Evolutionary conservation across 2,329 filamentous ascomycete species (phyloP).

Genomic region (Dothidotthia symphoricarpi): DNA sequence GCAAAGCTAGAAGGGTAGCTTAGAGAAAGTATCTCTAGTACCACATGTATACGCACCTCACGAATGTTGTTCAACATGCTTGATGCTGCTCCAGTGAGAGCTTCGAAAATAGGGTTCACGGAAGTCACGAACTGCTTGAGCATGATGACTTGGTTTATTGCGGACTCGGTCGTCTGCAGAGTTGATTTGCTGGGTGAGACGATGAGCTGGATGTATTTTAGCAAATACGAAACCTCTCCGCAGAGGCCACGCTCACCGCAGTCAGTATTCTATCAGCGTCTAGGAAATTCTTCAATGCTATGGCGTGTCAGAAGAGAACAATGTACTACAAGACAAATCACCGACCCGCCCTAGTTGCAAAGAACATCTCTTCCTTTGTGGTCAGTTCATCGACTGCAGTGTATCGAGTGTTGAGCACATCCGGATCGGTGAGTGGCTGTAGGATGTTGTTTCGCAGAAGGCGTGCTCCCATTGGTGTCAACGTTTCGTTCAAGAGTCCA

Average conservation of each 20-base stretch:
- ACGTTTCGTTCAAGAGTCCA: constrained; percentile 78
- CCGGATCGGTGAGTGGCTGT: constrained; percentile 75
- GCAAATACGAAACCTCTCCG: not conserved
- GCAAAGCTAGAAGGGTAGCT: constrained; percentile 55
- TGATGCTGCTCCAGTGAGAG: constrained; percentile 63
- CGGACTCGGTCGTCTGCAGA: constrained; percentile 70
- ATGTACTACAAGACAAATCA: constrained; percentile 6
- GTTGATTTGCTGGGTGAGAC: constrained; percentile 67
- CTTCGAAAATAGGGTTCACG: constrained; percentile 65
- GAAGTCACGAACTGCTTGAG: constrained; percentile 76
- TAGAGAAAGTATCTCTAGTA: not conserved
- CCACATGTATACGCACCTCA: constrained; percentile 44
- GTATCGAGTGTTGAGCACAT: constrained; percentile 69
- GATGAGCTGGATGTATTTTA: constrained; percentile 61
- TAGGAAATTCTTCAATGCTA: constrained; percentile 67
- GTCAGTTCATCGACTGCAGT: constrained; percentile 82
- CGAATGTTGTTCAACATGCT: constrained; percentile 66
- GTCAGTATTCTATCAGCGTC: constrained; percentile 81
- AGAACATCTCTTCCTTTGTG: constrained; percentile 81
- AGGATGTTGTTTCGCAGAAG: constrained; percentile 82
- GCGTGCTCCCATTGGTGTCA: constrained; percentile 84
- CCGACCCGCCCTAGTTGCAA: constrained; percentile 66
- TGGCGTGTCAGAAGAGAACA: constrained; percentile 4
- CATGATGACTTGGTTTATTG: constrained; percentile 82
- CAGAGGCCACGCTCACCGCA: constrained; percentile 50